A percentile compares a stretch with the other conserved stretches of the same genome.
These are phyloP conservation scores for Metschnikowia kunwiensis DNA, from an alignment of 805 yeast species.

Conservation along the genomic window DNA sequence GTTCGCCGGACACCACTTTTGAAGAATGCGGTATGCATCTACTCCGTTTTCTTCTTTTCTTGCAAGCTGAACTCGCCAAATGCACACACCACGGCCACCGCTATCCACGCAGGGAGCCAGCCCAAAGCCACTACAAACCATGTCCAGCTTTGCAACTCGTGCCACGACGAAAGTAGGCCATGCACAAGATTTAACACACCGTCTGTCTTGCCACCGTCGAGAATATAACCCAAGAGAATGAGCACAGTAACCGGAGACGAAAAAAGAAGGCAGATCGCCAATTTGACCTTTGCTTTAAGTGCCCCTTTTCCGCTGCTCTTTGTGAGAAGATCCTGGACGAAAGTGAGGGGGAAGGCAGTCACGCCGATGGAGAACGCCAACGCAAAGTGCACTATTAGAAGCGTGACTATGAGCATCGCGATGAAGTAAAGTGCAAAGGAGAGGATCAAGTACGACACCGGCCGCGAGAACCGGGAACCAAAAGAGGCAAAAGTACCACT, in stretches of 20 bases:
- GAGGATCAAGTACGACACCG: slow-evolving; percentile 26
- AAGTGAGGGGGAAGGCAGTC: slow-evolving; percentile 70
- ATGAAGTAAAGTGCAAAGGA: slow-evolving; percentile 54
- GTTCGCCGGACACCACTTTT: no score
- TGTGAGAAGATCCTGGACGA: slow-evolving; percentile 42
- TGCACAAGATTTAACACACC: slow-evolving; percentile 42
- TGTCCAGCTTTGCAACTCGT: slow-evolving; percentile 75
- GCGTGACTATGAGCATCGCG: slow-evolving; percentile 66
- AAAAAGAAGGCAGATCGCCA: slow-evolving; percentile 34
- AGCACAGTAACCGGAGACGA: slow-evolving; percentile 52
- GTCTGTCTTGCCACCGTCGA: slow-evolving; percentile 24
- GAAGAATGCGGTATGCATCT: no score
- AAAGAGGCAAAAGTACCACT: slow-evolving; percentile 1
- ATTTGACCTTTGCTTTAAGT: slow-evolving; percentile 21
- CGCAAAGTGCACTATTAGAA: slow-evolving; percentile 81
- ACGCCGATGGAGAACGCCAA: slow-evolving; percentile 71
- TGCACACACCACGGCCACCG: slow-evolving; percentile 26
- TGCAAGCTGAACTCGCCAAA: slow-evolving; percentile 27
- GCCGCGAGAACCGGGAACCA: slow-evolving; percentile 17
- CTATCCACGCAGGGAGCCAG: slow-evolving; percentile 83
- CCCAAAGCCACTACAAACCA: slow-evolving; percentile 72
- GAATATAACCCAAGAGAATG: slow-evolving; percentile 25
- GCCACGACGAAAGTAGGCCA: slow-evolving; percentile 62
- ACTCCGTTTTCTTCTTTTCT: slow-evolving; percentile 8
- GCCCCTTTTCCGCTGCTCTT: slow-evolving; percentile 8